Evolutionary conservation across 805 yeast species (phyloP).

Genomic region (Candida koratica): DNA sequence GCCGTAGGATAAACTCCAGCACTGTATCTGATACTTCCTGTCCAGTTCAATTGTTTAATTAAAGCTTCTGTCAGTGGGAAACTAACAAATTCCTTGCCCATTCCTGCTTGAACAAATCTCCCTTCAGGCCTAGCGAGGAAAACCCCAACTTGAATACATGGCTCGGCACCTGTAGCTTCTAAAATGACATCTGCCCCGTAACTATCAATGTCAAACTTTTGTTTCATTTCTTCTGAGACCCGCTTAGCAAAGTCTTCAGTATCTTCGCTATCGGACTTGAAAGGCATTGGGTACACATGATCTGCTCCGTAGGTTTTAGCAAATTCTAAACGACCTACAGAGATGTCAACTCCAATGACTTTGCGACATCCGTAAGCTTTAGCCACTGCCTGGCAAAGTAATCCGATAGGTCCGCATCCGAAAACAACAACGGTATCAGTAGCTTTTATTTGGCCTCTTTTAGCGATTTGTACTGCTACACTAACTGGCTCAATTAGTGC

Average conservation of each 20-base stretch:
- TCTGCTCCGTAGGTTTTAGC: slow-evolving; percentile 18
- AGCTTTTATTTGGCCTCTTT: slow-evolving; percentile 17
- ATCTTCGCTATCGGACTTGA: slow-evolving; percentile 12
- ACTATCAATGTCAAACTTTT: slow-evolving; percentile 23
- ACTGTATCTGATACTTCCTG: slow-evolving; percentile 18
- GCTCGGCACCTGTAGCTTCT: slow-evolving; percentile 30
- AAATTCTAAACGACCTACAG: slow-evolving; percentile 21
- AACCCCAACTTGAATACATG: slow-evolving; percentile 30
- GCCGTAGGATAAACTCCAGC: slow-evolving; percentile 20
- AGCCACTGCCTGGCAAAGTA: slow-evolving; percentile 20
- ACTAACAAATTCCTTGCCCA: slow-evolving; percentile 18
- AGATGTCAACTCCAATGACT: slow-evolving; percentile 22
- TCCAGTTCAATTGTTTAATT: slow-evolving; percentile 19
- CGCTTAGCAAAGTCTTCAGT: slow-evolving; percentile 14
- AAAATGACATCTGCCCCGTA: slow-evolving; percentile 22
- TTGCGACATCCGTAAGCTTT: slow-evolving; percentile 21
- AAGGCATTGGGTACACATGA: slow-evolving; percentile 17
- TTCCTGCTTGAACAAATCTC: slow-evolving; percentile 20
- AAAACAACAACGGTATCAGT: slow-evolving; percentile 19
- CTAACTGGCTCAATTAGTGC: slow-evolving; percentile 25
- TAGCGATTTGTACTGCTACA: slow-evolving; percentile 23
- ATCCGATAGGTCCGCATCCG: slow-evolving; percentile 28
- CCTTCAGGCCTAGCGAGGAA: slow-evolving; percentile 17
- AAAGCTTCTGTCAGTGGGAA: slow-evolving; percentile 23
- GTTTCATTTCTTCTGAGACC: slow-evolving; percentile 16